phyloP scores from a whole-genome alignment of 2,329 filamentous ascomycete genomes.

The Bipolaris sorokiniana region DNA sequence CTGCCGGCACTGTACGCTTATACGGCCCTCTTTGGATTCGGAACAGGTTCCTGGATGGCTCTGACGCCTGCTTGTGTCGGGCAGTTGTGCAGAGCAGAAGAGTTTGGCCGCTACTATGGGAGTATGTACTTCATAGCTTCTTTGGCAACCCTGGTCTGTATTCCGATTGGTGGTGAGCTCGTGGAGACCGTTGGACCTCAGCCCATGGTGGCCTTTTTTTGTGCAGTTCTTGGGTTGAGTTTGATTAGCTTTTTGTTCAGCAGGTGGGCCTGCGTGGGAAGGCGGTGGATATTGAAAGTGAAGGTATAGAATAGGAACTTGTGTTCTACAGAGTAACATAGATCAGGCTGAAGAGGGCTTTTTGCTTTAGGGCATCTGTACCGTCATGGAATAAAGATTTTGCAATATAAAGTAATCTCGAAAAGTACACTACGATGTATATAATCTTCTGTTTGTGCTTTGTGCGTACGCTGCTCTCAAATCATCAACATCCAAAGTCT shows the following conservation, averaged over 20 bases:
- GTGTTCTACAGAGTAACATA: too few species aligned
- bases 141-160: conserved; percentile 45
- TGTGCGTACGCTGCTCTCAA: not conserved
- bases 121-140: conserved; percentile 52
- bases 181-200: conserved; percentile 42
- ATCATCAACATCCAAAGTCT: conserved; percentile 38
- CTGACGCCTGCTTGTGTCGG: conserved; percentile 56
- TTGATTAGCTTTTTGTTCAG: conserved; percentile 40
- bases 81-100: conserved; percentile 55
- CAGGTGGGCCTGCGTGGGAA: conserved; percentile 46
- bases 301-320: conserved; percentile 18
- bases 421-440: not conserved
- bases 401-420: not conserved
- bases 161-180: conserved; percentile 46
- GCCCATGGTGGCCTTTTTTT: conserved; percentile 45
- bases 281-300: conserved; percentile 38
- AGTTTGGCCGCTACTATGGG: conserved; percentile 60
- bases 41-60: conserved; percentile 54
- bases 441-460: not conserved
- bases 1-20: conserved; percentile 49
- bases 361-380: not conserved
- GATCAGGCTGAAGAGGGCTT: too few species aligned
- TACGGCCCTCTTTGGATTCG: conserved; percentile 55
- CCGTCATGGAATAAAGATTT: not conserved
- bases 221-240: conserved; percentile 40